Percentiles rank a stretch among this genome's conserved stretches.
Conservation (phyloP, 805 yeast species). For the Ogataea henricii region DNA sequence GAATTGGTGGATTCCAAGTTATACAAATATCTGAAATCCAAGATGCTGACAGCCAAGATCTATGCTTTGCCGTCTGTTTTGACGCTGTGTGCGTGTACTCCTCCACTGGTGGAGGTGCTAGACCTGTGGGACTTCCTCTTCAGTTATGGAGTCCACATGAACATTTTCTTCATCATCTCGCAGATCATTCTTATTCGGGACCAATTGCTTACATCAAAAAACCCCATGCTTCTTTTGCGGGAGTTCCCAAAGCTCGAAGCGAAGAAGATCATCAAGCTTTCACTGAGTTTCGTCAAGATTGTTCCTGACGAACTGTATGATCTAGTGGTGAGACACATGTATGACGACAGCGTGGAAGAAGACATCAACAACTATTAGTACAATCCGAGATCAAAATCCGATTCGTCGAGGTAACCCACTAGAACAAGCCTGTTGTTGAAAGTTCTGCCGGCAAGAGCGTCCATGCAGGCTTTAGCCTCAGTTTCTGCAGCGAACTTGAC, state of each 20-base stretch:
- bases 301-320: constrained; percentile 69
- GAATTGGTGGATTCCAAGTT: constrained; percentile 73
- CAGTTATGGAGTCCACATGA: constrained; percentile 90
- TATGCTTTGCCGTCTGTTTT: constrained; percentile 84
- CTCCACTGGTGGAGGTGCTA: constrained; percentile 73
- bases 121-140: constrained; percentile 87
- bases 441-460: constrained; percentile 59
- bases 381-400: constrained; percentile 52
- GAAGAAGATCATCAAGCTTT: constrained; percentile 71
- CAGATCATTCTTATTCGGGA: constrained; percentile 73
- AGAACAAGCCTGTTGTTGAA: constrained; percentile 72
- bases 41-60: constrained; percentile 76
- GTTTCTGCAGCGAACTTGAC: constrained; percentile 59
- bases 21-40: constrained; percentile 56
- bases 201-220: constrained; percentile 54
- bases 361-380: constrained; percentile 25
- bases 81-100: constrained; percentile 86
- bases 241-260: constrained; percentile 74
- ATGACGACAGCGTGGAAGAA: constrained; percentile 45
- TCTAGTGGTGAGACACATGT: constrained; percentile 62
- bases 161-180: constrained; percentile 80
- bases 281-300: constrained; percentile 76
- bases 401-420: constrained; percentile 60
- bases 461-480: constrained; percentile 54
- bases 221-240: constrained; percentile 75